Percentiles rank a stretch among this genome's conserved stretches.
phyloP scores from a whole-genome alignment of 2,329 filamentous ascomycete species.

The Coniochaeta sp. region DNA sequence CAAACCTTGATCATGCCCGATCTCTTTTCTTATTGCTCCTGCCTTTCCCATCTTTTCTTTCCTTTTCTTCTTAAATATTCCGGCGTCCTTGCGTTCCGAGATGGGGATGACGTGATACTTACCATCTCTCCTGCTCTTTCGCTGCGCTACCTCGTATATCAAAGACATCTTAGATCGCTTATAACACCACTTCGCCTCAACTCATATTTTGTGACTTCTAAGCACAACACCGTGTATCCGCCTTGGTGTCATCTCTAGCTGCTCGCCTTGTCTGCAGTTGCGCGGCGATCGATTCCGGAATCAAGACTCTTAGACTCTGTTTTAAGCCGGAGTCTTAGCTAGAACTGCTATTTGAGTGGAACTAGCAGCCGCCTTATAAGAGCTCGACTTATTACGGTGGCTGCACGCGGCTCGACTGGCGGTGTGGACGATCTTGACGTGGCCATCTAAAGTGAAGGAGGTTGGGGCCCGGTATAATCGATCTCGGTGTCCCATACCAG shows the following conservation, averaged over 20 bases:
- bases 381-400: slow-evolving; percentile 15
- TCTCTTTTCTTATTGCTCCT: slow-evolving; percentile 8
- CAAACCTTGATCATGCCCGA: slow-evolving; percentile 11
- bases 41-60: slow-evolving; percentile 5
- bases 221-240: neutral
- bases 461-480: slow-evolving; percentile 18
- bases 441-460: slow-evolving; percentile 12
- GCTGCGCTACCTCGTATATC: slow-evolving; percentile 1
- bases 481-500: slow-evolving; percentile 7
- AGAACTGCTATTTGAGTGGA: slow-evolving; percentile 7
- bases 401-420: slow-evolving; percentile 14
- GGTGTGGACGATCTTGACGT: slow-evolving; percentile 15
- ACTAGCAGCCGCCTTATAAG: slow-evolving; percentile 10
- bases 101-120: neutral
- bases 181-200: slow-evolving; percentile 9
- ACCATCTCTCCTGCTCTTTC: neutral
- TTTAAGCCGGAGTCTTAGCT: slow-evolving; percentile 3
- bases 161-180: slow-evolving; percentile 10
- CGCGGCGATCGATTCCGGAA: neutral
- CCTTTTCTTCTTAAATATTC: slow-evolving; percentile 2
- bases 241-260: neutral
- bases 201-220: slow-evolving; percentile 7
- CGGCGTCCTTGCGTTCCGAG: neutral
- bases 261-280: neutral
- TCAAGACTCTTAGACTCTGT: neutral